Evolutionary conservation across 768 basidiomycete genomes (phyloP).

Genomic region (Boletus edulis): DNA sequence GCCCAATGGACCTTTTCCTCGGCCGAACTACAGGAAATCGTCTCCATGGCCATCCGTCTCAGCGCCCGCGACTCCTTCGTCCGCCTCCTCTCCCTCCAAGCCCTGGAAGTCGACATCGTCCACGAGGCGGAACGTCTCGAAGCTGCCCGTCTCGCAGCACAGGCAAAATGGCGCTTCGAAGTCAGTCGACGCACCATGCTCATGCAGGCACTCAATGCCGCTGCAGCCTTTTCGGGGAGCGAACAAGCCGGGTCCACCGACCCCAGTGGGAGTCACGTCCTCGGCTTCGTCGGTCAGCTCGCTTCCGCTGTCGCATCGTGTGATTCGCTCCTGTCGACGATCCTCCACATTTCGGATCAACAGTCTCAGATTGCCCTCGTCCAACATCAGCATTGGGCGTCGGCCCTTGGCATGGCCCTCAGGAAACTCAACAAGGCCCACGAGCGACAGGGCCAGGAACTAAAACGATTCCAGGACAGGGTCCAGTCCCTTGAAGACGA

Average conservation of each 20-base stretch:
- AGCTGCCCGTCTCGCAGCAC: constrained; percentile 48
- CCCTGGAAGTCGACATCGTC: constrained; percentile 57
- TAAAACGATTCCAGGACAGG: constrained; percentile 44
- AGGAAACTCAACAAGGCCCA: constrained; percentile 80
- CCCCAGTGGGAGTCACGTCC: constrained; percentile 29
- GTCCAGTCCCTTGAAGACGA: constrained; percentile 63
- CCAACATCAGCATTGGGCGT: constrained; percentile 66
- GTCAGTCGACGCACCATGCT: constrained; percentile 67
- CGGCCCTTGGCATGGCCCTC: constrained; percentile 74
- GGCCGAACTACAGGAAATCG: constrained; percentile 60
- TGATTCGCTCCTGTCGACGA: constrained; percentile 55
- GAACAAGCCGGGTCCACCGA: background rate
- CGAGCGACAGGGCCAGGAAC: constrained; percentile 59
- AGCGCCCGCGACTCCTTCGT: constrained; percentile 70
- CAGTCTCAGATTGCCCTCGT: constrained; percentile 58
- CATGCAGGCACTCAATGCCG: constrained; percentile 56
- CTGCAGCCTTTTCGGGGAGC: background rate
- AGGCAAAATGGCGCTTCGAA: constrained; percentile 67
- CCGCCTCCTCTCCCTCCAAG: constrained; percentile 62
- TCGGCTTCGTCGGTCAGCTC: constrained; percentile 53
- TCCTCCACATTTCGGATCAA: constrained; percentile 61
- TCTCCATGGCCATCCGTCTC: constrained; percentile 66
- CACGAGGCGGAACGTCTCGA: constrained; percentile 59
- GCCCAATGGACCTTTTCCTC: constrained; percentile 62
- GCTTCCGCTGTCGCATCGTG: constrained; percentile 56